phyloP scores from a whole-genome alignment of 768 basidiomycete genomes.

The Floccularia luteovirens region DNA sequence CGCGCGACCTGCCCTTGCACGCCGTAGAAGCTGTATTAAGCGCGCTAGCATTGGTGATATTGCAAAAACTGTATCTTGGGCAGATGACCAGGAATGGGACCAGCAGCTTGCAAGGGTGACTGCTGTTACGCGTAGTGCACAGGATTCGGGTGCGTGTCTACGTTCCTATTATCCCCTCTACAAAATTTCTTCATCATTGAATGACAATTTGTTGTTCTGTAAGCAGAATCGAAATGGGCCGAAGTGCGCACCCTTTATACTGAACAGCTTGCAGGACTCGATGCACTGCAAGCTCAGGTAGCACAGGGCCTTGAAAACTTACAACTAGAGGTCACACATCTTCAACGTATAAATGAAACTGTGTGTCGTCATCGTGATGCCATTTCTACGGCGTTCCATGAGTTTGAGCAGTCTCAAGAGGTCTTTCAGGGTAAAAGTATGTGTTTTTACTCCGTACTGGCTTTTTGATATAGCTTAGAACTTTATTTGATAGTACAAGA shows the following conservation, averaged over 20 bases:
- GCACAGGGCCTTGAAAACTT: slow-evolving; percentile 32
- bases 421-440: slow-evolving; percentile 36
- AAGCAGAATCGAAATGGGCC: slow-evolving; percentile 55
- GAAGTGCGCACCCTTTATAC: slow-evolving; percentile 47
- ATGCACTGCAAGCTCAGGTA: slow-evolving; percentile 48
- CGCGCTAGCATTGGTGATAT: slow-evolving; percentile 48
- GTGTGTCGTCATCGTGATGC: slow-evolving; percentile 29
- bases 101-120: slow-evolving; percentile 45
- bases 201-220: background rate
- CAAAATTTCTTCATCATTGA: background rate
- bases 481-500: slow-evolving; percentile 17
- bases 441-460: background rate
- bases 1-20: slow-evolving; percentile 20
- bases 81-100: slow-evolving; percentile 55
- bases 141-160: slow-evolving; percentile 28
- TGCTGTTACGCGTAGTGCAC: slow-evolving; percentile 28
- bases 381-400: slow-evolving; percentile 30
- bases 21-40: slow-evolving; percentile 59
- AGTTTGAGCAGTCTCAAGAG: slow-evolving; percentile 33
- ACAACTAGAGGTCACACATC: slow-evolving; percentile 34
- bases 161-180: slow-evolving; percentile 2
- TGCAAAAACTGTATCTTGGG: slow-evolving; percentile 69
- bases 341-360: slow-evolving; percentile 33
- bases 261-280: slow-evolving; percentile 56
- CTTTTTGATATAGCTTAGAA: background rate